Evolutionary conservation across 345 rosid genomes (phyloP).

Genomic region (Lepidium sativum): DNA sequence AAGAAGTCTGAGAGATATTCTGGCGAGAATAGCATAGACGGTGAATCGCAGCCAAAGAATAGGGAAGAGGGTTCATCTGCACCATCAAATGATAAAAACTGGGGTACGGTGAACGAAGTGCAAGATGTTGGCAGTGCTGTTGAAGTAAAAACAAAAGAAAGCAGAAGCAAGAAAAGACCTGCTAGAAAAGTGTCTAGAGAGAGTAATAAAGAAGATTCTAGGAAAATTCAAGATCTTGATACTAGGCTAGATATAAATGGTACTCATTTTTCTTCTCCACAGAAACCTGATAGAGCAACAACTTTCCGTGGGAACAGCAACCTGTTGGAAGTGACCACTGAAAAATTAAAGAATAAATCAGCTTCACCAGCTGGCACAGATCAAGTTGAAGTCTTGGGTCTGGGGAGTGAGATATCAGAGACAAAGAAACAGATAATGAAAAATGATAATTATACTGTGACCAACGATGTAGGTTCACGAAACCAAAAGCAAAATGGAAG

Average conservation of each 20-base stretch:
- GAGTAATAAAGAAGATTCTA: slow-evolving; percentile 32
- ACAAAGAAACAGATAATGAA: slow-evolving; percentile 32
- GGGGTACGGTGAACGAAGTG: slow-evolving; percentile 26
- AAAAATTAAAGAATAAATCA: slow-evolving; percentile 32
- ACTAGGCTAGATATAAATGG: slow-evolving; percentile 28
- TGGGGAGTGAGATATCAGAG: slow-evolving; percentile 33
- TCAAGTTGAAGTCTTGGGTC: slow-evolving; percentile 35
- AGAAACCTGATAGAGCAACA: slow-evolving; percentile 26
- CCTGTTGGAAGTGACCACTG: slow-evolving; percentile 33
- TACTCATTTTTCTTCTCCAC: slow-evolving; percentile 28
- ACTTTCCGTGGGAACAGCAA: slow-evolving; percentile 29
- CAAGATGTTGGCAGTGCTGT: slow-evolving; percentile 27
- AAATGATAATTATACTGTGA: slow-evolving; percentile 42
- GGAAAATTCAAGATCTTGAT: slow-evolving; percentile 29
- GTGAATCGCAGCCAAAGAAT: slow-evolving; percentile 36
- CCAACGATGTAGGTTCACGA: slow-evolving; percentile 34
- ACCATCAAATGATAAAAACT: slow-evolving; percentile 41
- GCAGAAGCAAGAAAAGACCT: slow-evolving; percentile 41
- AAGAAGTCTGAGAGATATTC: slow-evolving; percentile 24
- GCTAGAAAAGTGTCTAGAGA: slow-evolving; percentile 29
- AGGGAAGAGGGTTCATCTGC: slow-evolving; percentile 46
- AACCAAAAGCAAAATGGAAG: slow-evolving; percentile 47
- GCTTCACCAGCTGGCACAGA: slow-evolving; percentile 39
- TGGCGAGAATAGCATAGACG: slow-evolving; percentile 29
- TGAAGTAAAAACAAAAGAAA: slow-evolving; percentile 37